These are phyloP conservation scores for Amanita subjunquillea DNA, from an alignment of 768 basidiomycete species.

Conservation along the genomic window DNA sequence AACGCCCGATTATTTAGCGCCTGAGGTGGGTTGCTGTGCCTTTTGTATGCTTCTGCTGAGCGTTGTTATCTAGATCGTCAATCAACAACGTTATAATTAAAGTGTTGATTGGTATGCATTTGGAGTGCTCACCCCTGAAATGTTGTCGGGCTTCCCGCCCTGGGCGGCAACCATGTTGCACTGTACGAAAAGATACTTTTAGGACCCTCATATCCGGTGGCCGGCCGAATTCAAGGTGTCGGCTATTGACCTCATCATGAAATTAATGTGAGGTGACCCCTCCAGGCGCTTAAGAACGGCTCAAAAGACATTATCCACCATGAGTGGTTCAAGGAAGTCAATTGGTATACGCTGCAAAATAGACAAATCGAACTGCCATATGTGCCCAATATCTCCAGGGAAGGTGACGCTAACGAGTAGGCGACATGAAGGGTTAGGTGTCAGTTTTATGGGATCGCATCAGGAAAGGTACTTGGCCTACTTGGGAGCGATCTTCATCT, in stretches of 20 bases:
- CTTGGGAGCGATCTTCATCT: neutral
- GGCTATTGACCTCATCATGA: conserved; percentile 83
- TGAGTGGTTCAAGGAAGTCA: conserved; percentile 90
- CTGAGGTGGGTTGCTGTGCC: conserved; percentile 49
- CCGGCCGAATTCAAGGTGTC: conserved; percentile 61
- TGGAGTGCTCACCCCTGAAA: conserved; percentile 94
- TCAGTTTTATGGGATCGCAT: neutral
- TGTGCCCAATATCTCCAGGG: conserved; percentile 81
- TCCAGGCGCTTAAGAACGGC: conserved; percentile 78
- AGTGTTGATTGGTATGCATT: conserved; percentile 98
- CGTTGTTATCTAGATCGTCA: conserved; percentile 47
- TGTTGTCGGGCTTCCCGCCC: conserved; percentile 93
- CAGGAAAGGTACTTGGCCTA: neutral
- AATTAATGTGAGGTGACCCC: conserved; percentile 84
- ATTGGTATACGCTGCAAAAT: conserved; percentile 72
- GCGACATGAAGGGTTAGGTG: conserved; percentile 7
- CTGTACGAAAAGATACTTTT: conserved; percentile 88
- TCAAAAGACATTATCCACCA: conserved; percentile 89
- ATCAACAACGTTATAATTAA: conserved; percentile 84
- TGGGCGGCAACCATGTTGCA: conserved; percentile 76
- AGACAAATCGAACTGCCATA: conserved; percentile 94
- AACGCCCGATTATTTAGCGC: conserved; percentile 94
- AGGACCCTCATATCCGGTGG: conserved; percentile 70
- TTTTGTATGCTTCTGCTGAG: conserved; percentile 6
- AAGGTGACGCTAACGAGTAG: conserved; percentile 78